phyloP scores from a whole-genome alignment of 371 early-diverging fungal genomes.

The Blyttiomyces sp. region DNA sequence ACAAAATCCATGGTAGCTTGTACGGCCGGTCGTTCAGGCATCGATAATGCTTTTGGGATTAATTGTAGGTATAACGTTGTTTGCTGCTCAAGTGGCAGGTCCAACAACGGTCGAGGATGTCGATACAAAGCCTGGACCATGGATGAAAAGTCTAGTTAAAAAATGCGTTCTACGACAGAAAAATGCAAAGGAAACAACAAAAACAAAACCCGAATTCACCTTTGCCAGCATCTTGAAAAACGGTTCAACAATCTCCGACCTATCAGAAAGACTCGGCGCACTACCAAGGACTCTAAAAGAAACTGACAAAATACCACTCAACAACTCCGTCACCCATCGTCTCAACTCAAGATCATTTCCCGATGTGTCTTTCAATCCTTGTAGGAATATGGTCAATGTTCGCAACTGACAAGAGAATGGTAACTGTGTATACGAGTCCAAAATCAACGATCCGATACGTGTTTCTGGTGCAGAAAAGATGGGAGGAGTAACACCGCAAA shows the following conservation, averaged over 20 bases:
- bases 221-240: conserved; percentile 22
- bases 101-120: conserved; percentile 23
- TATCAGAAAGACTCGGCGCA: conserved; percentile 6
- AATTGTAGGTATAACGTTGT: conserved; percentile 5
- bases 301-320: no score
- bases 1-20: conserved; percentile 19
- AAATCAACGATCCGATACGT: background rate
- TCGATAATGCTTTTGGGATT: conserved; percentile 5
- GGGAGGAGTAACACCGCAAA: background rate
- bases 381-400: no score
- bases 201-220: no score
- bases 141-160: background rate
- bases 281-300: background rate
- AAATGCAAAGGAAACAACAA: no score
- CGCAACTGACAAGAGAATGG: no score
- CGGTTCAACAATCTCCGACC: conserved; percentile 22
- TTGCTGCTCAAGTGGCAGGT: conserved; percentile 12
- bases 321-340: no score
- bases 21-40: conserved; percentile 25
- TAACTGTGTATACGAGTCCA: background rate
- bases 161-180: background rate
- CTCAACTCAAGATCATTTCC: no score
- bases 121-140: background rate
- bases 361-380: no score
- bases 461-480: background rate